Conservation (phyloP, 345 rosid genomes). For the Gossypium rotundifolium region DNA sequence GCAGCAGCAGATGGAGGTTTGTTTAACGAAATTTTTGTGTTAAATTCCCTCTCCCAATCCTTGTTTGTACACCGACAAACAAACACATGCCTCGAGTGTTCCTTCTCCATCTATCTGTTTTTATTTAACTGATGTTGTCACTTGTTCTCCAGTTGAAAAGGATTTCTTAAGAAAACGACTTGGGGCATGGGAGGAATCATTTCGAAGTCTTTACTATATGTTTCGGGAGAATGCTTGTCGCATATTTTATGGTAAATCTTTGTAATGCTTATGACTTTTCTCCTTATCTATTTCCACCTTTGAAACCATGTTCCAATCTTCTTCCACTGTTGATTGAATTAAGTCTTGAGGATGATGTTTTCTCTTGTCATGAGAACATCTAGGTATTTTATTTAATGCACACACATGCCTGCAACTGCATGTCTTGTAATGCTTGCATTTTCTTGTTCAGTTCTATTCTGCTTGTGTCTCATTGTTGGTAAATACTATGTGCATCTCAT, state of each 20-base stretch:
- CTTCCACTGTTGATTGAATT: constrained; percentile 5
- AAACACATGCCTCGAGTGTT: not conserved
- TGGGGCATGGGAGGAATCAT: constrained; percentile 82
- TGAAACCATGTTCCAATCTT: not conserved
- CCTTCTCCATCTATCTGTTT: constrained; percentile 3
- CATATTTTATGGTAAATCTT: constrained; percentile 68
- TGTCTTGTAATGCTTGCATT: not conserved
- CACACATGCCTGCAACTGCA: not conserved
- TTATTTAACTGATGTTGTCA: constrained; percentile 9
- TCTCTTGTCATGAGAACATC: not conserved
- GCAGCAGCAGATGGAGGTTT: constrained; percentile 64
- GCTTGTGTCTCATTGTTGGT: not conserved
- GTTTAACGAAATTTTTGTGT: constrained; percentile 18
- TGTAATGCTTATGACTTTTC: not conserved
- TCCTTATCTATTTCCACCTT: not conserved
- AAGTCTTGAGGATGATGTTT: not conserved
- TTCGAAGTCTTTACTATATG: constrained; percentile 78
- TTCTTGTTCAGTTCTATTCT: not conserved
- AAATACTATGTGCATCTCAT: not conserved
- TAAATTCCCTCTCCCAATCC: not conserved
- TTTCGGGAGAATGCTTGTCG: constrained; percentile 65
- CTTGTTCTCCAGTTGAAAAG: constrained; percentile 40
- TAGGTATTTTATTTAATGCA: not conserved
- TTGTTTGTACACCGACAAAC: constrained; percentile 1
- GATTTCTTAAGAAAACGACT: constrained; percentile 68